Percentiles rank a stretch among this genome's conserved stretches.
Evolutionary conservation across 352 stramenopile genomes (phyloP).

Genomic region (Peronospora destructor): DNA sequence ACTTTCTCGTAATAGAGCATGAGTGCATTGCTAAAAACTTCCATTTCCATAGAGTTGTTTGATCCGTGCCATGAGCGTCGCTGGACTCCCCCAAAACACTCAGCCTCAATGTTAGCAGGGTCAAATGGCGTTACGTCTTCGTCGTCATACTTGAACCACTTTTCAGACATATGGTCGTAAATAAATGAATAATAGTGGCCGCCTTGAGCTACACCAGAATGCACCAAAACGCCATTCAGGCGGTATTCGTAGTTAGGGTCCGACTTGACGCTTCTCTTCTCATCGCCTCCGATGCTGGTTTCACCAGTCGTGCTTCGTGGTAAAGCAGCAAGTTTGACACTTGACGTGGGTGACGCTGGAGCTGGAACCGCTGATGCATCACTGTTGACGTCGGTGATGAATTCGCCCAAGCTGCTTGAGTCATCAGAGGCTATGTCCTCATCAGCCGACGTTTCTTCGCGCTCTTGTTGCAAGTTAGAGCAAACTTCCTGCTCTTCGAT

Average conservation of each 20-base stretch:
- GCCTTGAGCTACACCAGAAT: constrained; percentile 96
- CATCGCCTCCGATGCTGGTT: constrained; percentile 17
- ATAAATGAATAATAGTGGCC: constrained; percentile 98
- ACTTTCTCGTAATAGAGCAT: constrained; percentile 99
- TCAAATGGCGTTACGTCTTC: constrained; percentile 98
- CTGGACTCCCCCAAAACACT: constrained; percentile 98
- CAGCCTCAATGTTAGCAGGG: constrained; percentile 91
- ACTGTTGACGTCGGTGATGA: constrained; percentile 47
- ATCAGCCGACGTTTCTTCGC: constrained; percentile 36
- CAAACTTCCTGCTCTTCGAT: constrained; percentile 89
- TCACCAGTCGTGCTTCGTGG: constrained; percentile 11
- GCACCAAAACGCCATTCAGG: constrained; percentile 95
- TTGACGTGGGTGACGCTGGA: constrained; percentile 25
- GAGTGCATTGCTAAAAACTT: constrained; percentile 97
- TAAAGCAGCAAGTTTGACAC: constrained; percentile 18
- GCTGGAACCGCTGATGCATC: constrained; percentile 20
- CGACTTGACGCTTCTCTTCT: constrained; percentile 23
- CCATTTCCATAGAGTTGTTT: constrained; percentile 94
- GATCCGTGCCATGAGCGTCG: constrained; percentile 90
- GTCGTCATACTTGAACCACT: constrained; percentile 99
- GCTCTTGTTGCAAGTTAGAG: constrained; percentile 30
- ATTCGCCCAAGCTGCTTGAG: constrained; percentile 49
- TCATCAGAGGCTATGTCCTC: constrained; percentile 52
- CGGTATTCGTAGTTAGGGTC: constrained; percentile 95
- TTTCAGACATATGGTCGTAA: constrained; percentile 82